These are phyloP conservation scores for Drechslerella coelobrocha DNA, from an alignment of 2,329 filamentous ascomycete genomes.

Conservation along the genomic window DNA sequence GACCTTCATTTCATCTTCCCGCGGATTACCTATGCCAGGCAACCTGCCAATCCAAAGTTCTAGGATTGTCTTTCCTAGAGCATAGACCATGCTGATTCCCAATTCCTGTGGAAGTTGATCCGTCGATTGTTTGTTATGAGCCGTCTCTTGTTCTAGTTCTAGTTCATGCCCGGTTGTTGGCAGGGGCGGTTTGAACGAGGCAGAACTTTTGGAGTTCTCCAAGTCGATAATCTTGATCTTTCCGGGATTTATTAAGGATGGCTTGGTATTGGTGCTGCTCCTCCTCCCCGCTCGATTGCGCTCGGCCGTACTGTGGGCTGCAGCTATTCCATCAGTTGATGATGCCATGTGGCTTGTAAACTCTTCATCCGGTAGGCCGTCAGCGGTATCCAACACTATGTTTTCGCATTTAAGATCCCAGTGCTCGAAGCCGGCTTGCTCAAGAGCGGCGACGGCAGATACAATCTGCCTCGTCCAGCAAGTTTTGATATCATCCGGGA, in stretches of 20 bases:
- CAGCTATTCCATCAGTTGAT: constrained; percentile 19
- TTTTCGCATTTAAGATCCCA: constrained; percentile 50
- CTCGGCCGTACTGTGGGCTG: constrained; percentile 16
- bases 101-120: constrained; percentile 32
- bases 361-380: constrained; percentile 34
- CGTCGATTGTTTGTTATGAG: constrained; percentile 3
- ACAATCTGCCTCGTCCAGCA: constrained; percentile 44
- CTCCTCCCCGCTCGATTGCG: constrained; percentile 26
- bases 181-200: constrained; percentile 18
- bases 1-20: constrained; percentile 14
- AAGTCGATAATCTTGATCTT: constrained; percentile 46
- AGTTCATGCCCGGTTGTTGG: constrained; percentile 16
- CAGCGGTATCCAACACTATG: constrained; percentile 42
- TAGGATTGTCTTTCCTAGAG: constrained; percentile 46
- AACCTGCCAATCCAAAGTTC: constrained; percentile 37
- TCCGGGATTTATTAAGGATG: constrained; percentile 37
- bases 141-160: too few relatives aligned
- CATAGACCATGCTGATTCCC: constrained; percentile 47
- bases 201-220: constrained; percentile 41
- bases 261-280: constrained; percentile 38
- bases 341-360: constrained; percentile 28
- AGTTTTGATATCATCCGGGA: constrained; percentile 41
- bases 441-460: constrained; percentile 33
- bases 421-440: constrained; percentile 43
- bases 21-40: constrained; percentile 26